Evolutionary conservation across 2,329 filamentous ascomycete species (phyloP).

Genomic region (Xylaria digitata): DNA sequence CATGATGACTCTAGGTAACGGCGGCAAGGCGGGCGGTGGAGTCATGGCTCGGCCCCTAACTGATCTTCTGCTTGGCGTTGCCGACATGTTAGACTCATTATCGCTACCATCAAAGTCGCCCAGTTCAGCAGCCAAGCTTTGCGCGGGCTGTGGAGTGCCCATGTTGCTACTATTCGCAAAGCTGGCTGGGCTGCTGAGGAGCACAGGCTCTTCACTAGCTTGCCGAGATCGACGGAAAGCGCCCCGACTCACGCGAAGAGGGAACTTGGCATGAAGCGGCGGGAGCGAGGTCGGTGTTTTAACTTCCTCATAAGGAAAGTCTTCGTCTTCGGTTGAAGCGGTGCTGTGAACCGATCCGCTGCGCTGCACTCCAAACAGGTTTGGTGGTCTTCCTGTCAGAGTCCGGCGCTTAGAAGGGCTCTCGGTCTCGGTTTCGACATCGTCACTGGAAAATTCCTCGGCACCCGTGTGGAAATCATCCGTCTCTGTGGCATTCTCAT

Average conservation of each 20-base stretch:
- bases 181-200: conserved; percentile 70
- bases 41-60: conserved; percentile 56
- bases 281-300: conserved; percentile 72
- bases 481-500: conserved; percentile 87
- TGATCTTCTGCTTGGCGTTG: conserved; percentile 66
- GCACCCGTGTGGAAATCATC: conserved; percentile 96
- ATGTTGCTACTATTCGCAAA: conserved; percentile 61
- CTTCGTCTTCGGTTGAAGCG: conserved; percentile 83
- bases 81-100: conserved; percentile 70
- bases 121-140: conserved; percentile 92
- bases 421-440: conserved; percentile 86
- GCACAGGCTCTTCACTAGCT: conserved; percentile 67
- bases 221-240: conserved; percentile 71
- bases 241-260: conserved; percentile 75
- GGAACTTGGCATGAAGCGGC: conserved; percentile 73
- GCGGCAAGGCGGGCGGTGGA: conserved; percentile 62
- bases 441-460: conserved; percentile 79
- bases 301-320: conserved; percentile 65
- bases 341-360: conserved; percentile 83
- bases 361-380: conserved; percentile 39
- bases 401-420: conserved; percentile 58
- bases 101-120: conserved; percentile 82
- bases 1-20: conserved; percentile 65
- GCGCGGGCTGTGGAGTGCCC: conserved; percentile 64
- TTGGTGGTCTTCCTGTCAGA: conserved; percentile 40